phyloP scores from a whole-genome alignment of 1,284 basidiomycete species.

The Golubevia sp. region DNA sequence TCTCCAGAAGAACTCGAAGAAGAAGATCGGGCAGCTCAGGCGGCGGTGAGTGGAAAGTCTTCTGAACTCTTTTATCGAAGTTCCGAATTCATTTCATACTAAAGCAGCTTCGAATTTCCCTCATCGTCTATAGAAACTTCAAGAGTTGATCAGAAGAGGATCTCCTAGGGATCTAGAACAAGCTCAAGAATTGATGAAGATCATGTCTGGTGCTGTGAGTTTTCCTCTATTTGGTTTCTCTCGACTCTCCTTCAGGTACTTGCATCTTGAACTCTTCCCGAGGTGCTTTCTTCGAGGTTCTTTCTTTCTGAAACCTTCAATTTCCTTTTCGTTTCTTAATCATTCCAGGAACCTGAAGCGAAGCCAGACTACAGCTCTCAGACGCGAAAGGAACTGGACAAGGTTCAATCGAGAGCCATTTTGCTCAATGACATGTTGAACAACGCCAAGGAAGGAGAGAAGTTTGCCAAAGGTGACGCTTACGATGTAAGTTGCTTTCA shows the following conservation, averaged over 20 bases:
- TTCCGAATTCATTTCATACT: not conserved
- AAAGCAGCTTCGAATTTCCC: not conserved
- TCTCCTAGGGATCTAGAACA: conserved; percentile 92
- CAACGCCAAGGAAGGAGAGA: conserved; percentile 77
- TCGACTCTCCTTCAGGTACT: not conserved
- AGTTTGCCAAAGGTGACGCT: conserved; percentile 74
- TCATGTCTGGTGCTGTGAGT: conserved; percentile 80
- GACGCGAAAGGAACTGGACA: conserved; percentile 85
- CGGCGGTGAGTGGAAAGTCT: conserved; percentile 67
- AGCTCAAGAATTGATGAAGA: conserved; percentile 97
- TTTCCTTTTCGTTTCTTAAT: not conserved
- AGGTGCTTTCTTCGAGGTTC: not conserved
- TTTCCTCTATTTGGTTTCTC: not conserved
- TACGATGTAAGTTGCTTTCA: conserved; percentile 74
- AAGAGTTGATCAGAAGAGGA: conserved; percentile 94
- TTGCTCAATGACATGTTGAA: conserved; percentile 95
- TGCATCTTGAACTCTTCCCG: not conserved
- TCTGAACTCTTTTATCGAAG: not conserved
- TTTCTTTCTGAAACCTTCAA: not conserved
- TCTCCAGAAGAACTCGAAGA: conserved; percentile 94
- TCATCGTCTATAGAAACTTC: conserved; percentile 72
- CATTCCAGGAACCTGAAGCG: conserved; percentile 77
- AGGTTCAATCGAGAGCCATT: conserved; percentile 91
- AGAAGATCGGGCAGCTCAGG: conserved; percentile 92
- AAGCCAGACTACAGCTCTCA: conserved; percentile 91